phyloP scores from a whole-genome alignment of 495 filamentous ascomycete genomes.

The Daldinia concentrica region DNA sequence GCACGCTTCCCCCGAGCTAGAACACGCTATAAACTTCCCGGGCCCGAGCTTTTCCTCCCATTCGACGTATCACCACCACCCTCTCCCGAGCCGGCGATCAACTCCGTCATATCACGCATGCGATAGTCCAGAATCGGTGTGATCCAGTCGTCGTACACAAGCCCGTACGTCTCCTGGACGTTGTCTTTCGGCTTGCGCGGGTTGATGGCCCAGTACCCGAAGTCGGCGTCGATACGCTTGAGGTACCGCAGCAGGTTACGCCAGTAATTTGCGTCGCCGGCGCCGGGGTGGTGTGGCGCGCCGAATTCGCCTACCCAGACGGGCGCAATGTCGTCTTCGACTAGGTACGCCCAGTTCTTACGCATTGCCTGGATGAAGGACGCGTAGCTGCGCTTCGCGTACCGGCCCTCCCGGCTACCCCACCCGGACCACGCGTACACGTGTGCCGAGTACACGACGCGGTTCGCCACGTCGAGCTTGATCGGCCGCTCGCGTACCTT shows the following conservation, averaged over 20 bases:
- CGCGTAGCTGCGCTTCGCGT: conserved; percentile 61
- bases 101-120: conserved; percentile 62
- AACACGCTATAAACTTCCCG: background rate
- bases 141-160: conserved; percentile 66
- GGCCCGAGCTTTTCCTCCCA: background rate
- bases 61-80: background rate
- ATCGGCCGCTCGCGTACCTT: conserved; percentile 61
- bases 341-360: conserved; percentile 68
- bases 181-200: conserved; percentile 64
- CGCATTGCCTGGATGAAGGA: conserved; percentile 67
- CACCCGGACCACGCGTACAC: conserved; percentile 71
- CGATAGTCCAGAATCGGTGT: conserved; percentile 65
- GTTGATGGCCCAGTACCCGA: conserved; percentile 73
- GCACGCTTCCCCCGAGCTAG: background rate
- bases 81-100: conserved; percentile 49
- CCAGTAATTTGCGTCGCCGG: conserved; percentile 68
- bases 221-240: conserved; percentile 63
- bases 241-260: conserved; percentile 63
- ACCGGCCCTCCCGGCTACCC: conserved; percentile 62
- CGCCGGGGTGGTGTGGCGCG: conserved; percentile 56
- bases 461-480: conserved; percentile 57
- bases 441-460: conserved; percentile 69
- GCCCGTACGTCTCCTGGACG: conserved; percentile 62
- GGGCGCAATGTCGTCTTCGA: conserved; percentile 64
- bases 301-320: conserved; percentile 72